A percentile compares a stretch with the other conserved stretches of the same genome.
phyloP scores from a whole-genome alignment of 2,329 filamentous ascomycete species.

The Neurospora sp. region DNA sequence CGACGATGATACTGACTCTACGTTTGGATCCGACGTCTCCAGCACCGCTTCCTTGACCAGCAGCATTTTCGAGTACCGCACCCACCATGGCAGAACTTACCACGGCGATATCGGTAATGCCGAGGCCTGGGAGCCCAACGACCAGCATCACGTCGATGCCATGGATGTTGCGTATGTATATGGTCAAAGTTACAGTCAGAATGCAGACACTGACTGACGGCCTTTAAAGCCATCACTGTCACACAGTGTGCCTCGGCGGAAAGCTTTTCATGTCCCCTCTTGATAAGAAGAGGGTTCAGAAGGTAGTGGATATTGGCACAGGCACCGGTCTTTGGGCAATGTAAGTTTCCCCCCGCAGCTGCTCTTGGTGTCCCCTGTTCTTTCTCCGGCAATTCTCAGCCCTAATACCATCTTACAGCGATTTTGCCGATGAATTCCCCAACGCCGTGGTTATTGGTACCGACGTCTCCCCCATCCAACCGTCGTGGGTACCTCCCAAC shows the following conservation, averaged over 20 bases:
- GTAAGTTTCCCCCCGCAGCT: background rate
- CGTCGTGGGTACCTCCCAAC: conserved; percentile 47
- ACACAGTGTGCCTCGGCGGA: conserved; percentile 12
- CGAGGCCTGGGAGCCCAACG: background rate
- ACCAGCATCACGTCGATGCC: conserved; percentile 1
- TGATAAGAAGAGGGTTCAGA: conserved; percentile 26
- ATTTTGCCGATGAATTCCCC: conserved; percentile 4
- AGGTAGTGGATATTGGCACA: conserved; percentile 39
- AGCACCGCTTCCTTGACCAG: background rate
- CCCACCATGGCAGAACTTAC: conserved; percentile 5
- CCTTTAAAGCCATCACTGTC: background rate
- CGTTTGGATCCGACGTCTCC: background rate
- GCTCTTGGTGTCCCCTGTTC: background rate
- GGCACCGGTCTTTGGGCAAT: conserved; percentile 47
- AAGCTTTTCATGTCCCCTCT: conserved; percentile 32
- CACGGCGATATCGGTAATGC: conserved; percentile 2
- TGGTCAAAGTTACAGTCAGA: background rate
- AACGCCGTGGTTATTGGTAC: conserved; percentile 5
- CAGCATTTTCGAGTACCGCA: conserved; percentile 2
- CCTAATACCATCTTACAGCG: background rate
- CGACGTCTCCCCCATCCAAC: conserved; percentile 44
- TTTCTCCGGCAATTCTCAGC: too few relatives aligned
- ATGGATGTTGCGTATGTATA: background rate
- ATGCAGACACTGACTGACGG: background rate
- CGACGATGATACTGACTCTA: background rate